A percentile compares a stretch with the other conserved stretches of the same genome.
These are phyloP conservation scores for Monosporozyma servazzii DNA, from an alignment of 805 yeast genomes.

Conservation along the genomic window DNA sequence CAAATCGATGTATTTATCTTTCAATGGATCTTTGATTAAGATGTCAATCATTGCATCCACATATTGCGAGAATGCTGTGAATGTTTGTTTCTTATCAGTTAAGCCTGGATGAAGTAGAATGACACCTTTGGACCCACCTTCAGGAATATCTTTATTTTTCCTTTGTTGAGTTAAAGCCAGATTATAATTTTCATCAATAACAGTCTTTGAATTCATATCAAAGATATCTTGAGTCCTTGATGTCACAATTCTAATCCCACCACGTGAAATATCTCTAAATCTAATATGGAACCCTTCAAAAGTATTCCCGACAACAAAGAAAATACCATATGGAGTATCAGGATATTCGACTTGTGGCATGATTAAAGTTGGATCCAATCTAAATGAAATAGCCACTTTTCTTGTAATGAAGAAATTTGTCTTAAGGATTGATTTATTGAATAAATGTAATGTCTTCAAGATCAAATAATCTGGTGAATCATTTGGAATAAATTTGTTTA, in stretches of 20 bases:
- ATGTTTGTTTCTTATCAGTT: constrained; percentile 66
- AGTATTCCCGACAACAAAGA: constrained; percentile 90
- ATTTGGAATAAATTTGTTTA: constrained; percentile 59
- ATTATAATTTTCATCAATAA: constrained; percentile 94
- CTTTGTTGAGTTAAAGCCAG: constrained; percentile 93
- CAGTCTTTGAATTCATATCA: constrained; percentile 70
- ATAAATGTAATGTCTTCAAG: constrained; percentile 68
- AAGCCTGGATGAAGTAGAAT: constrained; percentile 69
- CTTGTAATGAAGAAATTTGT: constrained; percentile 91
- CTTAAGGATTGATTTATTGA: constrained; percentile 81
- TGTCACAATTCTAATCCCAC: constrained; percentile 93
- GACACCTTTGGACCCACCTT: constrained; percentile 98
- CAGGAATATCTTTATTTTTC: constrained; percentile 96
- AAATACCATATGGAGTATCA: constrained; percentile 88
- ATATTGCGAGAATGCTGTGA: constrained; percentile 83
- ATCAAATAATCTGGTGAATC: constrained; percentile 75
- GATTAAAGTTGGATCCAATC: constrained; percentile 71
- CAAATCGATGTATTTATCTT: constrained; percentile 77
- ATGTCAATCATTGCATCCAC: constrained; percentile 86
- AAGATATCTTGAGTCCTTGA: constrained; percentile 81
- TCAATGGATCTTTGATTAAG: constrained; percentile 68
- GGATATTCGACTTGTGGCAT: constrained; percentile 84
- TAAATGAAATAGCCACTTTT: constrained; percentile 88
- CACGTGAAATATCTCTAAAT: constrained; percentile 94
- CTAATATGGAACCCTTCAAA: constrained; percentile 96